Base-by-base conservation (phyloP, 2,329 filamentous ascomycete species). In the Aphanocladium album region DNA sequence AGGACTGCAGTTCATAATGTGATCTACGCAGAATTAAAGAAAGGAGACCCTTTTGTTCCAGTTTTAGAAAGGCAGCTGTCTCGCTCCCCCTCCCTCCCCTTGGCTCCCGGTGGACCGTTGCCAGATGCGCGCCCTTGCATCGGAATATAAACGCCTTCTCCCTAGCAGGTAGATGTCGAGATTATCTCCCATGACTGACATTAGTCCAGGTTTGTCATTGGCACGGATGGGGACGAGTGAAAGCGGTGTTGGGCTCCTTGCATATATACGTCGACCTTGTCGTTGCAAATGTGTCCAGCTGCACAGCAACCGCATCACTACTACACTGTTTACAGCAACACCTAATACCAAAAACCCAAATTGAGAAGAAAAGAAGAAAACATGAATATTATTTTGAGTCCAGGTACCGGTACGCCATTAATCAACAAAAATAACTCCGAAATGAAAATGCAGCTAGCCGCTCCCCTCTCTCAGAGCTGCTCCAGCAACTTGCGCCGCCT, bases 401-500 rank as follows among this genome's bases (percentile, higher is more conserved):
- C 57, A 50, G 17, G n/a, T 43, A 35, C 45, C 59, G 27, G 35
- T 41, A 47, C 58, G 53, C 54, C 37, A 50, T 51, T 16, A 12
- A n/a, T 17, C 19, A 19, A 47, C 39, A 30, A 8, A 45, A 59
- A 59, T 47, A 27, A 47, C 37, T n/a, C n/a, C n/a, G n/a, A 51
- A 46, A 16, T 35, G 17, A 2, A 16, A 53, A 39, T 9, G 21
- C 23, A 11, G n/a, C 14, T 7, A 19, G 16, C n/a, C n/a, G 16
- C n/a, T 14, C 1, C 17, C 7, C n/a, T 12, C 30, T 25, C 21
- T 45, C 51, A 80, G 62, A 96, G 81, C 77, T 95, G 93, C 68
- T 97, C 91, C 66, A 99, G 77, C 63, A 99, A 77, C 73, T 88
- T 91, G 74, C 88, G 84, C 72, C 91, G 86, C 75, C 93, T 84